phyloP scores from a whole-genome alignment of 2,329 filamentous ascomycete species.

The Fusarium sp. region DNA sequence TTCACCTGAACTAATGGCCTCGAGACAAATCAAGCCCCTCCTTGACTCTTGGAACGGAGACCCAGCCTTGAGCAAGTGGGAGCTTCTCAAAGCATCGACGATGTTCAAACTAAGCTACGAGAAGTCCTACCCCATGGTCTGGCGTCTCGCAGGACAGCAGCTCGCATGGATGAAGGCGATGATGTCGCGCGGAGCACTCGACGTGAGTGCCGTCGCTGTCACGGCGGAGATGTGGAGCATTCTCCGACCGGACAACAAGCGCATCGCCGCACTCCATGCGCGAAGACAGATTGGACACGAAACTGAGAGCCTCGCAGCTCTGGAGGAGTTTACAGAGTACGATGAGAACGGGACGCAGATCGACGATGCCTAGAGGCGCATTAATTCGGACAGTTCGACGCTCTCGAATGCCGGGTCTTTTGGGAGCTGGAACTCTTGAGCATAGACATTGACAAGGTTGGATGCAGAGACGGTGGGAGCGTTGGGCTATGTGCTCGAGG shows the following conservation, averaged over 20 bases:
- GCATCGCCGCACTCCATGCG: constrained; percentile 44
- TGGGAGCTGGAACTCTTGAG: constrained; percentile 22
- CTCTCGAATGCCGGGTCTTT: constrained; percentile 17
- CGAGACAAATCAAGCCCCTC: constrained; percentile 49
- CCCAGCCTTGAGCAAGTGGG: constrained; percentile 59
- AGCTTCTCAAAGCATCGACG: constrained; percentile 66
- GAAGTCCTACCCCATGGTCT: constrained; percentile 55
- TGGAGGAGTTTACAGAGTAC: constrained; percentile 50
- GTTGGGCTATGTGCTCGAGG: background rate
- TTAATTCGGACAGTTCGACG: constrained; percentile 13
- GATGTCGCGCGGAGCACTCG: constrained; percentile 32
- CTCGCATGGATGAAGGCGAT: constrained; percentile 64
- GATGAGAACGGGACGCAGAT: constrained; percentile 51
- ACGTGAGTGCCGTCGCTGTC: constrained; percentile 52
- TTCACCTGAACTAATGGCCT: constrained; percentile 38
- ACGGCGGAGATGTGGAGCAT: constrained; percentile 56
- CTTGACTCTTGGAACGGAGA: constrained; percentile 50
- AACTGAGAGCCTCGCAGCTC: constrained; percentile 44
- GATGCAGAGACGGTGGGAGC: background rate
- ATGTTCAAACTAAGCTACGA: constrained; percentile 60
- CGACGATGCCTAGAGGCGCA: constrained; percentile 50
- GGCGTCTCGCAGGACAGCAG: constrained; percentile 65
- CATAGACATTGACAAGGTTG: background rate
- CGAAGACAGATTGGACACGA: constrained; percentile 39
- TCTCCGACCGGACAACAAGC: constrained; percentile 56